A percentile compares a stretch with the other conserved stretches of the same genome.
Evolutionary conservation across 306 rosid species (phyloP).

Genomic region (Quercus berberidifolia): DNA sequence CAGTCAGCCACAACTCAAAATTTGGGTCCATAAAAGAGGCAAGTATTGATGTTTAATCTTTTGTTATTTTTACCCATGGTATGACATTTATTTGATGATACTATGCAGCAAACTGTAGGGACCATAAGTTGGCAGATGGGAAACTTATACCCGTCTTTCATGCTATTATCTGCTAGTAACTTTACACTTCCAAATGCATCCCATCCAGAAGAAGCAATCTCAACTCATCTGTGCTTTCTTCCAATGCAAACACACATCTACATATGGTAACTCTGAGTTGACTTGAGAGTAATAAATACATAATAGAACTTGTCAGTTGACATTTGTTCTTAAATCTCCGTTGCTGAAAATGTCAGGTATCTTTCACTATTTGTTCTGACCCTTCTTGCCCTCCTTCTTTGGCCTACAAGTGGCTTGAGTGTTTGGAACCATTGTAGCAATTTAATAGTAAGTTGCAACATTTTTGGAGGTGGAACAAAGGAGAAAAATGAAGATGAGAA

Average conservation of each 20-base stretch:
- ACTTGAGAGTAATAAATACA: slow-evolving; percentile 10
- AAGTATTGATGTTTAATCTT: slow-evolving; percentile 27
- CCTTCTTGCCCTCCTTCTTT: slow-evolving; percentile 58
- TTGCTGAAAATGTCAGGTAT: slow-evolving; percentile 50
- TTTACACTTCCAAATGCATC: slow-evolving; percentile 41
- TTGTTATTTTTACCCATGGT: slow-evolving; percentile 12
- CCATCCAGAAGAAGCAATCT: slow-evolving; percentile 44
- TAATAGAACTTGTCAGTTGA: neutral
- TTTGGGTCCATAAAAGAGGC: slow-evolving; percentile 64
- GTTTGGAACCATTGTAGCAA: slow-evolving; percentile 43
- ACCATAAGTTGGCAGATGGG: slow-evolving; percentile 93
- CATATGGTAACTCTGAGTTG: slow-evolving; percentile 46
- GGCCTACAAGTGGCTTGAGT: slow-evolving; percentile 62
- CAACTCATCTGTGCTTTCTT: slow-evolving; percentile 66
- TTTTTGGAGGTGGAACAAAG: slow-evolving; percentile 42
- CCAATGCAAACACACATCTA: slow-evolving; percentile 67
- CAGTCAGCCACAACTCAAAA: slow-evolving; percentile 47
- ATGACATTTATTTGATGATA: slow-evolving; percentile 31
- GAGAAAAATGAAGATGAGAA: slow-evolving; percentile 73
- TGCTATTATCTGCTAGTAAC: slow-evolving; percentile 66
- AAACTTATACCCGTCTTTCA: slow-evolving; percentile 78
- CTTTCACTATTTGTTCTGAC: slow-evolving; percentile 48
- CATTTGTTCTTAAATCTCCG: neutral
- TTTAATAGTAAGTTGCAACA: slow-evolving; percentile 32
- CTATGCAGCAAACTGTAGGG: slow-evolving; percentile 81